Conservation (phyloP, 495 filamentous ascomycete genomes). For the Pseudomonodictys pantanalensis region DNA sequence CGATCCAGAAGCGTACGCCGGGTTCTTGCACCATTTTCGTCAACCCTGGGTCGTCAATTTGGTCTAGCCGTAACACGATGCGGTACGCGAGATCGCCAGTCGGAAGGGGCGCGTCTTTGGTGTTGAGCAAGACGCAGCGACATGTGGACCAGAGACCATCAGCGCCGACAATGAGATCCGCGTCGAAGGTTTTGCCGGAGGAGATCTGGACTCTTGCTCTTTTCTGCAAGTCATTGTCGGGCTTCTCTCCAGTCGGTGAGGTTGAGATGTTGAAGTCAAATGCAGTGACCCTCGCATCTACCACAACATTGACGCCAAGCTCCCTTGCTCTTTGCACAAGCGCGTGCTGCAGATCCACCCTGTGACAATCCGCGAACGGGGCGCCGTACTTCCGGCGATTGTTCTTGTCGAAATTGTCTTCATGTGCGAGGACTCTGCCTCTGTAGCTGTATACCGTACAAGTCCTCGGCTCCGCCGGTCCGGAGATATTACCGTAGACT, state of each 20-base stretch:
- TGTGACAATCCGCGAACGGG: slow-evolving; percentile 39
- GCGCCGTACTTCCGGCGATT: slow-evolving; percentile 35
- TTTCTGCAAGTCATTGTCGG: neutral
- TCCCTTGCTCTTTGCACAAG: slow-evolving; percentile 31
- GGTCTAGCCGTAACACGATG: slow-evolving; percentile 54
- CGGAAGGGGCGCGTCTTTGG: slow-evolving; percentile 39
- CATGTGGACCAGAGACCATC: slow-evolving; percentile 43
- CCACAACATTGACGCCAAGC: slow-evolving; percentile 30
- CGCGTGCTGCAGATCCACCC: slow-evolving; percentile 38
- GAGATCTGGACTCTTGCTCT: too few relatives aligned
- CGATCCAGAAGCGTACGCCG: slow-evolving; percentile 69
- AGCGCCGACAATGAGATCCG: slow-evolving; percentile 38
- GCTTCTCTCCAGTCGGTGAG: neutral
- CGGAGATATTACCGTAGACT: slow-evolving; percentile 8
- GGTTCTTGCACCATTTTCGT: slow-evolving; percentile 49
- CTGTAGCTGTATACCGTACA: slow-evolving; percentile 27
- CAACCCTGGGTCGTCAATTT: slow-evolving; percentile 53
- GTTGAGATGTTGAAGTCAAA: neutral
- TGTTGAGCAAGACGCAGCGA: slow-evolving; percentile 32
- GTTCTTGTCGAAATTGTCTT: slow-evolving; percentile 31
- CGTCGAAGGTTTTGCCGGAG: slow-evolving; percentile 22
- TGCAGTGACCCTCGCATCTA: slow-evolving; percentile 9
- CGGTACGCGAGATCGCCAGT: slow-evolving; percentile 70
- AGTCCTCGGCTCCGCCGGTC: slow-evolving; percentile 4
- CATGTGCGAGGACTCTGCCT: slow-evolving; percentile 34